Evolutionary conservation across 257 asterid genomes (phyloP).

Genomic region (Misopates orontium): DNA sequence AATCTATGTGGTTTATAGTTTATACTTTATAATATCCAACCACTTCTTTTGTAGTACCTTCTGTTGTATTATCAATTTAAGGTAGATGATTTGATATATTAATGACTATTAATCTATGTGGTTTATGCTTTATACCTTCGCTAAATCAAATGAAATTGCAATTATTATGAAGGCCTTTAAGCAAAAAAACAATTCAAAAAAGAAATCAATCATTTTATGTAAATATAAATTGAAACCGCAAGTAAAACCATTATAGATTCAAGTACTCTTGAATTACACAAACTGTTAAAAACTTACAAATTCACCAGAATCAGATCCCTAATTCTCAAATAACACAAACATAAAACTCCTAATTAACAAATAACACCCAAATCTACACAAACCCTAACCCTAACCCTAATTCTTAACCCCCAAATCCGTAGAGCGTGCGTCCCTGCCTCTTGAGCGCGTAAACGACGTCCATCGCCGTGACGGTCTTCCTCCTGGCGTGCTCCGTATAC

Average conservation of each 20-base stretch:
- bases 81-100: no score
- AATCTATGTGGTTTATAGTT: no score
- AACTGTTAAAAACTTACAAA: neutral
- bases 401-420: conserved; percentile 52
- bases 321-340: neutral
- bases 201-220: no score
- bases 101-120: no score
- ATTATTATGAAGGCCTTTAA: no score
- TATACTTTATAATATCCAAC: no score
- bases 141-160: no score
- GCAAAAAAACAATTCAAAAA: no score
- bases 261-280: neutral
- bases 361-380: conserved; percentile 18
- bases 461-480: conserved; percentile 63
- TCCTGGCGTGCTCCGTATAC: conserved; percentile 57
- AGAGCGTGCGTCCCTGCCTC: conserved; percentile 59
- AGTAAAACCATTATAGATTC: neutral
- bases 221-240: no score
- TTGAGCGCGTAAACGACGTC: conserved; percentile 59
- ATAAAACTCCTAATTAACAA: neutral
- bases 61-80: no score
- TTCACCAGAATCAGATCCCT: neutral
- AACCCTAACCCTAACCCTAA: conserved; percentile 1
- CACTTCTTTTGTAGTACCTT: no score
- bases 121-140: no score